phyloP scores from a whole-genome alignment of 257 asterid species.

The Prunella vulgaris region DNA sequence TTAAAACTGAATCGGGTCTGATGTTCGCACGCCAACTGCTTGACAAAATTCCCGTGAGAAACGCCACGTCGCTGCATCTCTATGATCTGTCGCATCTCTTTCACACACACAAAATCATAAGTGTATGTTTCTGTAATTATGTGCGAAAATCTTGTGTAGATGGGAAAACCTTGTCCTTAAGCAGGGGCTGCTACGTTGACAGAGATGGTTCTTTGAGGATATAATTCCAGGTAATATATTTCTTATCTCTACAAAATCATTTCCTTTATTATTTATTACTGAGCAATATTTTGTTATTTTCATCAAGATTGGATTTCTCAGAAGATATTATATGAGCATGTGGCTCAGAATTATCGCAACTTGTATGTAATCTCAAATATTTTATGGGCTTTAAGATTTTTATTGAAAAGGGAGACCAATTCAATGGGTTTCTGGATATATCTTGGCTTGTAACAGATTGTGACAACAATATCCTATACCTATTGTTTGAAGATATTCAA shows the following conservation, averaged over 20 bases:
- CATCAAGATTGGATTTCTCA: conserved; percentile 20
- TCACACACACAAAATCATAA: neutral
- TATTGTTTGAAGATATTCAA: conserved; percentile 13
- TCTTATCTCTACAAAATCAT: conserved; percentile 10
- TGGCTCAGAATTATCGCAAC: conserved; percentile 43
- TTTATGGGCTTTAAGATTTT: conserved; percentile 20
- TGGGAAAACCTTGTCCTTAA: conserved; percentile 17
- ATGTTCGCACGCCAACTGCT: conserved; percentile 9
- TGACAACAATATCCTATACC: conserved; percentile 10
- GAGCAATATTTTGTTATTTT: neutral
- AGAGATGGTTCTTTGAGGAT: conserved; percentile 24
- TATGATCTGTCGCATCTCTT: neutral
- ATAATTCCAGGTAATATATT: conserved; percentile 11
- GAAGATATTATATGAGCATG: conserved; percentile 34
- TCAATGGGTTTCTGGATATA: conserved; percentile 18
- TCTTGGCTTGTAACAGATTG: conserved; percentile 26
- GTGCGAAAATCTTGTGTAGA: conserved; percentile 3
- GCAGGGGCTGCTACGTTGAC: conserved; percentile 5
- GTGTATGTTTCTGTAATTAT: neutral
- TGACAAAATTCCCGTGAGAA: conserved; percentile 12
- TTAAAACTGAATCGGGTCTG: neutral
- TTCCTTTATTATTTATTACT: neutral
- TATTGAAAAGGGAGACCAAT: neutral
- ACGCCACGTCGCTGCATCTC: conserved; percentile 22
- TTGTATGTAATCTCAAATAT: conserved; percentile 21